Conservation (phyloP, 345 rosid species). For the Pugionium cornutum region DNA sequence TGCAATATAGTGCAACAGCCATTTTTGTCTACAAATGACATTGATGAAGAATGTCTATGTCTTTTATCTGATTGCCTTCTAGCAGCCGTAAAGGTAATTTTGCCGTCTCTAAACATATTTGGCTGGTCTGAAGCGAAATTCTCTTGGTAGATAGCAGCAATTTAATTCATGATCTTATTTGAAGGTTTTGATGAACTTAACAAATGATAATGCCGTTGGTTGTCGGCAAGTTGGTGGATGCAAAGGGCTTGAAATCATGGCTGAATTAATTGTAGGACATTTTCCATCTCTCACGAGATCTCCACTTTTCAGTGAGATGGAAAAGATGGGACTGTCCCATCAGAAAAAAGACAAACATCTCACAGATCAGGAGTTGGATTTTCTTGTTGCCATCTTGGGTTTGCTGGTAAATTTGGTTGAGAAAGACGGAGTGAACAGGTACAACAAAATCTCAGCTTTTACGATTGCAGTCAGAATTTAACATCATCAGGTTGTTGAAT, state of each 20-base stretch:
- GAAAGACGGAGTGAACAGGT: conserved; percentile 96
- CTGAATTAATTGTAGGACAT: conserved; percentile 74
- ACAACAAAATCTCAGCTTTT: conserved; percentile 19
- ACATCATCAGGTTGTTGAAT: conserved; percentile 9
- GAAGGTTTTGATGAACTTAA: conserved; percentile 96
- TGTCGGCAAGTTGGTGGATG: conserved; percentile 88
- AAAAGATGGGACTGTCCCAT: conserved; percentile 41
- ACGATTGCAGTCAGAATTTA: background rate
- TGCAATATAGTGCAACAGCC: conserved; percentile 44
- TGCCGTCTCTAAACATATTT: conserved; percentile 5
- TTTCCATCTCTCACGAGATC: conserved; percentile 73
- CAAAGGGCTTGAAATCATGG: conserved; percentile 87
- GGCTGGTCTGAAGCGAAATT: conserved; percentile 2
- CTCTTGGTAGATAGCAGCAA: background rate
- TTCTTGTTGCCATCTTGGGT: conserved; percentile 97
- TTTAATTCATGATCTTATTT: conserved; percentile 17
- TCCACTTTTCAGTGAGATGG: conserved; percentile 41
- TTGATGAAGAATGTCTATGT: conserved; percentile 58
- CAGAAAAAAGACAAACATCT: conserved; percentile 61
- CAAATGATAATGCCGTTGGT: conserved; percentile 87
- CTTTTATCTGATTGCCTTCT: conserved; percentile 90
- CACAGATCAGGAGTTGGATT: conserved; percentile 91
- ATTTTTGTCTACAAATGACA: conserved; percentile 45
- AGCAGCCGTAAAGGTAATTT: conserved; percentile 80
- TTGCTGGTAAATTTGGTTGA: conserved; percentile 94